Percentiles rank a stretch among this genome's conserved stretches.
Conservation (phyloP, 2,329 filamentous ascomycete genomes). For the Sporothrix mexicana region DNA sequence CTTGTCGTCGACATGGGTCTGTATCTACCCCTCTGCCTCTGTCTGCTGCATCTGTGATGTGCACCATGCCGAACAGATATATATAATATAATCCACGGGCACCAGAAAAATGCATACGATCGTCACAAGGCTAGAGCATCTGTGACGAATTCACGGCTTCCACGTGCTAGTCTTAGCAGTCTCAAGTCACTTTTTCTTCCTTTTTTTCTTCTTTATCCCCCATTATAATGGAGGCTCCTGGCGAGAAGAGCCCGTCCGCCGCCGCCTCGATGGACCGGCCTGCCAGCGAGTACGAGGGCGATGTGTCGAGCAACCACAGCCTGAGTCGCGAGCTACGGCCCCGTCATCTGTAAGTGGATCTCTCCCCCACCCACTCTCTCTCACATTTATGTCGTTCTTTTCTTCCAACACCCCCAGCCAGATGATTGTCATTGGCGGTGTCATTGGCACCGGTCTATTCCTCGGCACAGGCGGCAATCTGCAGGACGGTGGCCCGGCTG, state of each 20-base stretch:
- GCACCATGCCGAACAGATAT: too few relatives aligned
- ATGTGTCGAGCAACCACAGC: background rate
- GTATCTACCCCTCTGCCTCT: too few relatives aligned
- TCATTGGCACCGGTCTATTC: conserved; percentile 29
- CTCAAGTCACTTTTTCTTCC: background rate
- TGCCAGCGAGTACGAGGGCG: background rate
- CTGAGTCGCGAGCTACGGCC: background rate
- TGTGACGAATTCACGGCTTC: too few relatives aligned
- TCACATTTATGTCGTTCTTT: too few relatives aligned
- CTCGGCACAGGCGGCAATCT: conserved; percentile 28
- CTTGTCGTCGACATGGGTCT: too few relatives aligned
- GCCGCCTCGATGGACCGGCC: background rate
- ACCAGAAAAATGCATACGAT: too few relatives aligned
- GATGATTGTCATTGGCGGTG: conserved; percentile 31
- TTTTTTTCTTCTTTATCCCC: background rate
- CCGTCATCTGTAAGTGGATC: conserved; percentile 28
- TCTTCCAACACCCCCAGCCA: too few relatives aligned
- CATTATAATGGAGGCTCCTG: background rate
- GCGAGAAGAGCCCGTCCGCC: conserved; percentile 8
- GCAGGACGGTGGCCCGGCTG: conserved; percentile 29
- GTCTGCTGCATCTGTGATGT: too few relatives aligned
- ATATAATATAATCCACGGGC: too few relatives aligned
- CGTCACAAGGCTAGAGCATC: background rate
- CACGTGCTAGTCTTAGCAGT: too few relatives aligned
- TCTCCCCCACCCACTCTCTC: too few relatives aligned